Conservation (phyloP, 2,329 filamentous ascomycete species). For the Fusarium abutilonis region DNA sequence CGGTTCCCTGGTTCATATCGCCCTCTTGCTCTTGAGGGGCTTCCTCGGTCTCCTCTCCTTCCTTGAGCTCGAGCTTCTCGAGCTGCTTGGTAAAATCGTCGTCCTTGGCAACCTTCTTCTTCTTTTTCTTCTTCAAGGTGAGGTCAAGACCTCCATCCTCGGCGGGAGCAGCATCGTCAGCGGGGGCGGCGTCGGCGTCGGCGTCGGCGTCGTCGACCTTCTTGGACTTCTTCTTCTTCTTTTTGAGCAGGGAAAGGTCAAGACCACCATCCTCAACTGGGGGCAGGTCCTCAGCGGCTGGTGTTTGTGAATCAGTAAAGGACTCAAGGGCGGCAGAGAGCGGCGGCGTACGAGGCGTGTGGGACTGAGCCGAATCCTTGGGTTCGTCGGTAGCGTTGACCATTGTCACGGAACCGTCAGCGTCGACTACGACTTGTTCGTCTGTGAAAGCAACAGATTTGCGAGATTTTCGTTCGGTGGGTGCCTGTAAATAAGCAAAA, state of each 20-base stretch:
- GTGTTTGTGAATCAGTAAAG: constrained; percentile 61
- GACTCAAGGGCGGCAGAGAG: constrained; percentile 64
- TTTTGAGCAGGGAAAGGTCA: constrained; percentile 77
- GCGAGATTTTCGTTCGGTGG: constrained; percentile 74
- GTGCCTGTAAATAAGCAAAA: constrained; percentile 38
- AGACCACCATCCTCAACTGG: constrained; percentile 62
- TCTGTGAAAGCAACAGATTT: constrained; percentile 96
- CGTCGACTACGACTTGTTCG: constrained; percentile 86
- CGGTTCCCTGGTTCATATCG: constrained; percentile 87
- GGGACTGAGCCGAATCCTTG: constrained; percentile 83
- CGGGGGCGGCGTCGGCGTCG: constrained; percentile 57
- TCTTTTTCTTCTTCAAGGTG: constrained; percentile 85
- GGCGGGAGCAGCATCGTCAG: constrained; percentile 49
- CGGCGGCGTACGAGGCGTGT: constrained; percentile 74
- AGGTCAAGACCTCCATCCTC: constrained; percentile 64
- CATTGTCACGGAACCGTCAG: constrained; percentile 85
- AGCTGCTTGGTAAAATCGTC: constrained; percentile 70
- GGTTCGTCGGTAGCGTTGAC: constrained; percentile 77
- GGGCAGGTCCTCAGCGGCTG: constrained; percentile 59
- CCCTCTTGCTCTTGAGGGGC: constrained; percentile 68
- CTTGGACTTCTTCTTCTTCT: constrained; percentile 73
- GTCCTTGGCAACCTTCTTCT: constrained; percentile 64
- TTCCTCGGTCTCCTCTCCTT: constrained; percentile 66
- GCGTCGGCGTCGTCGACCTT: constrained; percentile 52
- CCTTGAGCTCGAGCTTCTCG: constrained; percentile 71